A percentile compares a stretch with the other conserved stretches of the same genome.
phyloP scores from a whole-genome alignment of 1,284 basidiomycete genomes.

The Leccinum angustisporum region DNA sequence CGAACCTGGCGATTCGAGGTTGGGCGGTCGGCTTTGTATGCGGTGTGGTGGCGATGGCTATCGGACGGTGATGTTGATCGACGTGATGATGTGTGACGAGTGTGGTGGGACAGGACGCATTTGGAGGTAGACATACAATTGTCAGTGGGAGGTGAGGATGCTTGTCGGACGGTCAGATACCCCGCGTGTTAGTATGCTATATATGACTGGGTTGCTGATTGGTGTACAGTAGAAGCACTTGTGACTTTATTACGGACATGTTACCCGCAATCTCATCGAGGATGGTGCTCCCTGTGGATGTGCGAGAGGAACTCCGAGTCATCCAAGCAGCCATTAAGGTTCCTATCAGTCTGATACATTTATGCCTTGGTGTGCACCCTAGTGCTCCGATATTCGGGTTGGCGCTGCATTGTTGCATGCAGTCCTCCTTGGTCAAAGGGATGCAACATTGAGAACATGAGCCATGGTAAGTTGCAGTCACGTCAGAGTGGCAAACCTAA shows the following conservation, averaged over 20 bases:
- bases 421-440: no score
- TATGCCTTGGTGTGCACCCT: no score
- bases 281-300: constrained; percentile 9
- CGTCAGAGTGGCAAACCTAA: neutral
- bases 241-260: neutral
- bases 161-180: constrained; percentile 7
- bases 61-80: constrained; percentile 55
- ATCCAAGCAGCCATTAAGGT: constrained; percentile 25
- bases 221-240: neutral
- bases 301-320: constrained; percentile 13
- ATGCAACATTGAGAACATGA: no score
- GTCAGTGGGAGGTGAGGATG: neutral
- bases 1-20: constrained; percentile 63
- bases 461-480: neutral
- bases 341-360: neutral
- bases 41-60: constrained; percentile 60
- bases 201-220: neutral
- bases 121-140: constrained; percentile 29
- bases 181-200: constrained; percentile 1
- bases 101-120: constrained; percentile 66
- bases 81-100: constrained; percentile 44
- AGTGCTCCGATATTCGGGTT: no score
- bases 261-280: neutral
- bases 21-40: constrained; percentile 67
- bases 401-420: no score